Conservation (phyloP, 495 filamentous ascomycete genomes). For the Hypomontagnella monticulosa region DNA sequence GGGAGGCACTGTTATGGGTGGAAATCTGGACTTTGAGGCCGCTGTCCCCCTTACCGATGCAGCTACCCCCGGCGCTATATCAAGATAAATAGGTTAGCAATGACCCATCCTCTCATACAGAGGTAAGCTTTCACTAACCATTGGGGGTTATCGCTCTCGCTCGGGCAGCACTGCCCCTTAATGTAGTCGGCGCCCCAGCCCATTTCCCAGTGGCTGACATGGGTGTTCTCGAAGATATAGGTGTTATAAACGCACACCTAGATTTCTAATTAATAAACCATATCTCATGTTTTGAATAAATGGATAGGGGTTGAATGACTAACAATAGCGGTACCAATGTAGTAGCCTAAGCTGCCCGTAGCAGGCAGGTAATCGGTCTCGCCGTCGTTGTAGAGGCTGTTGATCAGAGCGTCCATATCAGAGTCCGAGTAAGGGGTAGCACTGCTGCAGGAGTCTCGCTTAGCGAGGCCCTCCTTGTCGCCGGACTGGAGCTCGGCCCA, state of each 20-base stretch:
- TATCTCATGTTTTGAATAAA: too few relatives aligned
- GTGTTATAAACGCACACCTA: constrained; percentile 15
- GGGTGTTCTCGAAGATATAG: constrained; percentile 19
- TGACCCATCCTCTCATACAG: background rate
- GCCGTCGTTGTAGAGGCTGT: background rate
- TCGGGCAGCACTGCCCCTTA: constrained; percentile 17
- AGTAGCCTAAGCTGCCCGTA: background rate
- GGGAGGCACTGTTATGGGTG: constrained; percentile 4
- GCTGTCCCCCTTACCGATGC: constrained; percentile 13
- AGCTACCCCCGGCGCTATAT: constrained; percentile 9
- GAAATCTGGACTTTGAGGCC: constrained; percentile 8
- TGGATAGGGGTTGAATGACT: background rate
- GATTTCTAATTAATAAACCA: too few relatives aligned
- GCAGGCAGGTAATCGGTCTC: constrained; percentile 2
- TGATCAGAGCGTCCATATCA: constrained; percentile 17
- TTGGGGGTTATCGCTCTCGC: constrained; percentile 11
- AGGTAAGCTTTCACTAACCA: constrained; percentile 2
- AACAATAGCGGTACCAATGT: constrained; percentile 6
- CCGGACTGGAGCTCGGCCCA: constrained; percentile 8
- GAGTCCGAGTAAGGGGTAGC: constrained; percentile 3
- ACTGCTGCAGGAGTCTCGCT: constrained; percentile 4
- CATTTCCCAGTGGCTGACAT: constrained; percentile 14
- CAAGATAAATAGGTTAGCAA: background rate
- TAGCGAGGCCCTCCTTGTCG: background rate
- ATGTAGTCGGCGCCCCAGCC: constrained; percentile 13